phyloP scores from a whole-genome alignment of 1,139 yeast species.

The Nadsonia starkeyi-henricii region DNA sequence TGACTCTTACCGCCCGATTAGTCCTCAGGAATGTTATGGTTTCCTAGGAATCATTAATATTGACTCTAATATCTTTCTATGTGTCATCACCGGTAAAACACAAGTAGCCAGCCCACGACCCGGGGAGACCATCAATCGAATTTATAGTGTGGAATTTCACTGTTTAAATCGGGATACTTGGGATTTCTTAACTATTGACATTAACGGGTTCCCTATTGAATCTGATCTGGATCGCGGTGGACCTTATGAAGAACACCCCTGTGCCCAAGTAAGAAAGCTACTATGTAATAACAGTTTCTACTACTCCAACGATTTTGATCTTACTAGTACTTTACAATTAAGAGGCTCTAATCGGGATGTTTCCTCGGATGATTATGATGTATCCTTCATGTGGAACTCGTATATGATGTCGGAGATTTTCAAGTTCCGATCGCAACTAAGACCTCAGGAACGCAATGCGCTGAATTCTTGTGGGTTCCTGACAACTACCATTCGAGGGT shows the following conservation, averaged over 20 bases:
- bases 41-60: slow-evolving; percentile 73
- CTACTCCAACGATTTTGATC: slow-evolving; percentile 82
- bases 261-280: slow-evolving; percentile 62
- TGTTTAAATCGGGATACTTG: slow-evolving; percentile 59
- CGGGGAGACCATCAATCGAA: slow-evolving; percentile 66
- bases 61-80: slow-evolving; percentile 52
- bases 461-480: slow-evolving; percentile 68
- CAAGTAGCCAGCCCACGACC: slow-evolving; percentile 78
- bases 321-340: slow-evolving; percentile 63
- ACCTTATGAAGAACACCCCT: slow-evolving; percentile 56
- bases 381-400: slow-evolving; percentile 93
- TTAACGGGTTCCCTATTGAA: slow-evolving; percentile 45
- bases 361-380: slow-evolving; percentile 29
- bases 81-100: slow-evolving; percentile 62
- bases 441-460: slow-evolving; percentile 38
- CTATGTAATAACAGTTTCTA: slow-evolving; percentile 82
- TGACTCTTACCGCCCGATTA: slow-evolving; percentile 25
- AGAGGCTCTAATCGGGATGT: slow-evolving; percentile 19
- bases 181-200: slow-evolving; percentile 62
- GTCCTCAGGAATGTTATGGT: slow-evolving; percentile 54
- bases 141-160: slow-evolving; percentile 72
- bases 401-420: slow-evolving; percentile 79
- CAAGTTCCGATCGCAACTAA: slow-evolving; percentile 58
- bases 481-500: slow-evolving; percentile 88
- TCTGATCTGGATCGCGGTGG: slow-evolving; percentile 14